These are phyloP conservation scores for Yarrowia sp. DNA, from an alignment of 805 yeast genomes.

Conservation along the genomic window DNA sequence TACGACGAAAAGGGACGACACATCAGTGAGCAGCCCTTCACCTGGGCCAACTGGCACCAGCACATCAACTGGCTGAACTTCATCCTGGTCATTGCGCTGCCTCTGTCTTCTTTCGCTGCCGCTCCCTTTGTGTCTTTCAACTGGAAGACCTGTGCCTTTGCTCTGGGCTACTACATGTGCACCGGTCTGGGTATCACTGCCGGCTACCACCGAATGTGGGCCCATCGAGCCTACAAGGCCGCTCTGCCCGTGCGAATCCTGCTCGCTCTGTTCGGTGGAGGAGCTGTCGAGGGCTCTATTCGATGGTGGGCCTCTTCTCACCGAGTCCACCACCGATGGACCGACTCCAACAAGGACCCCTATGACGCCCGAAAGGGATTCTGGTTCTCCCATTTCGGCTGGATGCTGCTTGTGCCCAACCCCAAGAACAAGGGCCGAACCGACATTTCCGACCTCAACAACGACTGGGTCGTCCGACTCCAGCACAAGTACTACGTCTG, in stretches of 20 bases:
- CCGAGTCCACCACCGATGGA: conserved; percentile 87
- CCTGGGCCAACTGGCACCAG: conserved; percentile 71
- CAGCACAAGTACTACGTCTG: conserved; percentile 75
- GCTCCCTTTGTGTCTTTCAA: conserved; percentile 57
- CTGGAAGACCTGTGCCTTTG: conserved; percentile 60
- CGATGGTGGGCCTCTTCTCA: conserved; percentile 84
- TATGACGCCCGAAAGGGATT: conserved; percentile 83
- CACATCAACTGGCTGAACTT: conserved; percentile 80
- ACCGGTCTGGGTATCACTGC: conserved; percentile 80
- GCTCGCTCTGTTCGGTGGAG: conserved; percentile 68
- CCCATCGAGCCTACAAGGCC: conserved; percentile 66
- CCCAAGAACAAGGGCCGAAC: conserved; percentile 69
- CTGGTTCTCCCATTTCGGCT: conserved; percentile 84
- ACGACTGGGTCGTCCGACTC: conserved; percentile 62
- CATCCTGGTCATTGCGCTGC: conserved; percentile 62
- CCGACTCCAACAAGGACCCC: conserved; percentile 90
- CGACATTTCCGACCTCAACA: conserved; percentile 69
- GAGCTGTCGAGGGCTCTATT: conserved; percentile 77
- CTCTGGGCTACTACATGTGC: conserved; percentile 61
- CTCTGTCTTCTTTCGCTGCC: conserved; percentile 56
- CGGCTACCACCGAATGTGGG: conserved; percentile 80
- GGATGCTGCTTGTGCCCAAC: conserved; percentile 77
- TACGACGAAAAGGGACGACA: conserved; percentile 51
- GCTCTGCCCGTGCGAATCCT: conserved; percentile 55
- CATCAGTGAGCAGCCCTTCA: conserved; percentile 77